Evolutionary conservation across 306 rosid genomes (phyloP), one percentile per base, ranked within the genome.

Genomic region (Acacia melanoxylon): DNA sequence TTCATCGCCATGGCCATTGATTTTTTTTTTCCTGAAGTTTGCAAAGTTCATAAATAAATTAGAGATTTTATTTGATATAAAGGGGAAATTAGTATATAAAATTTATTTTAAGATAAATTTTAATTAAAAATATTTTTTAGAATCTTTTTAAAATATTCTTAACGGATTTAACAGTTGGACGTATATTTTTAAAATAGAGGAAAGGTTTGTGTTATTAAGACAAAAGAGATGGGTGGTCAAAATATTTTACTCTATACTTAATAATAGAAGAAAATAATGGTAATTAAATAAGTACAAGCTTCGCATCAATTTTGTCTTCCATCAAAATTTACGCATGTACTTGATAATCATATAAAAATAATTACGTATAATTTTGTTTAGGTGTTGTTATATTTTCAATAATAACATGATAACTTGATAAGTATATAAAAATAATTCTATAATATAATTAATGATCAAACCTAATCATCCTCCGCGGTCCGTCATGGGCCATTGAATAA

Each of bases 221-320:
- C 2, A 2, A 29, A 29, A 29, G 2, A 29, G 2, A 29, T 29
- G 31, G 2, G 2, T 29, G 31, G 31, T 29, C 2, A 29, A 2
- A 1, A 29, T 2, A 29, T 29, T 29, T 29, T 29, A 29, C 31
- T 29, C 1, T 29, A 29, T 29, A 29, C 1, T 6, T 65, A 46
- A 44, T 40, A 65, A 45, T 51, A 29, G 41, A 78, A 79, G 31
- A 46, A 72, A 67, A 78, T 59, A 61, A 67, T 69, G 68, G 63
- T 5, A 27, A 69, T 61, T 75, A 75, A 63, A 44, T 69, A 75
- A 62, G 37, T 78, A 74, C 56, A 82, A 86, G 72, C 58, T 61
- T 85, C 0, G 20, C 51, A 35, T 19, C 13, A 35, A 33, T 25
- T 48, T 22, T 74, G 68, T 59, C 46, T 68, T 48, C 29, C 66